These are phyloP conservation scores for Xerocomellus intermedius DNA, from an alignment of 768 basidiomycete species.

Conservation along the genomic window DNA sequence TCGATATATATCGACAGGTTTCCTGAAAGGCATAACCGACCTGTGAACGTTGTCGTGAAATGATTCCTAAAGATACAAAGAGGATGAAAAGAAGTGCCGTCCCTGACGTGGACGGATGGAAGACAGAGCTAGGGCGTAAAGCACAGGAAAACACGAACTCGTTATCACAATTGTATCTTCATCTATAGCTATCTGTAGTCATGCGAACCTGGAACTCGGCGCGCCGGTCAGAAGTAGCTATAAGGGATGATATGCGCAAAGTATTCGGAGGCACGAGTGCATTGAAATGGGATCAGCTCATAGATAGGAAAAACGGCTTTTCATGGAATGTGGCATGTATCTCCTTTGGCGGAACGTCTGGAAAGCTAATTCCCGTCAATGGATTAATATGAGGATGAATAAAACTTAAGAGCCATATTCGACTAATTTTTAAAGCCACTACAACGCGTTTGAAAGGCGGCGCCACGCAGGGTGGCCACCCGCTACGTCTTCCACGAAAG, in stretches of 20 bases:
- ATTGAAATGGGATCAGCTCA: background rate
- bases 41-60: background rate
- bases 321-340: background rate
- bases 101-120: background rate
- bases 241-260: background rate
- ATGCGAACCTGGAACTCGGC: background rate
- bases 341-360: background rate
- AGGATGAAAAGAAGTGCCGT: background rate
- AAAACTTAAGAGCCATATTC: background rate
- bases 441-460: background rate
- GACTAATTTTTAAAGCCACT: background rate
- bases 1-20: background rate
- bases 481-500: background rate
- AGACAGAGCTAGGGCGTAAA: background rate
- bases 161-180: background rate
- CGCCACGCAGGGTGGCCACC: background rate
- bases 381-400: background rate
- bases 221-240: background rate
- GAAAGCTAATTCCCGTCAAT: background rate
- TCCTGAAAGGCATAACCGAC: background rate
- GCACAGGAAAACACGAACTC: background rate
- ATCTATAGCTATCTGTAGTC: background rate
- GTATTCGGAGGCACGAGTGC: background rate
- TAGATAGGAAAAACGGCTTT: background rate
- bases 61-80: background rate